Base-by-base conservation (phyloP, 169 alveolate species). In the Plasmodium berghei region DNA sequence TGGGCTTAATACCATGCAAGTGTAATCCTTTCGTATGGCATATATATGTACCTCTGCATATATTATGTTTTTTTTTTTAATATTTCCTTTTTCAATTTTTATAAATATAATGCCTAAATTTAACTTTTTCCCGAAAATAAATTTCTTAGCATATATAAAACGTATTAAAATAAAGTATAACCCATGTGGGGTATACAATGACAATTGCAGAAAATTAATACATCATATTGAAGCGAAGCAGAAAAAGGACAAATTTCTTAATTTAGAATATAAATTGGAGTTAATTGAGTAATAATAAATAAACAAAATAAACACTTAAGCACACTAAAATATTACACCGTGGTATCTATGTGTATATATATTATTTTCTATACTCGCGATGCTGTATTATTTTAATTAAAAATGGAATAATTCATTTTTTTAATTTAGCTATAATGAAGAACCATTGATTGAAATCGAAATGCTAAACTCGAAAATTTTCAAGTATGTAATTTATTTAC, bases 71-170 rank as follows among this genome's bases (percentile, higher is more conserved):
- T n/a, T 14, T 14, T 22, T 16, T 40, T 72, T 72, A 54, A 28
- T 16, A 40, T 55, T 72, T 0, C 55, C 56, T 72, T 72, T 55
- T 24, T 12, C 77, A 16, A 14, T 66, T 59, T 80, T 24, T 24
- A 52, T 12, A 14, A 16, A 16, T 16, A 80, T 80, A 80, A 80
- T 80, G 90, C 90, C 90, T 26, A 80, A 80, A 70, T 80, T 80
- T 80, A 80, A 80, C 71, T 80, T 80, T 70, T 80, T 80, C 49
- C 90, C 90, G 45, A 66, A 80, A 46, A 83, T 80, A 55, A 80
- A 80, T 80, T 80, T 80, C 34, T 45, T 80, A 42, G 90, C 90
- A 42, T 80, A 80, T 48, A 67, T 80, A 59, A 80, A 80, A 80
- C 66, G 28, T 54, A 80, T 80, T 64, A 80, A 56, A 42, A 54